These are phyloP conservation scores for Saitozyma sp. DNA, from an alignment of 768 basidiomycete species.

Conservation along the genomic window DNA sequence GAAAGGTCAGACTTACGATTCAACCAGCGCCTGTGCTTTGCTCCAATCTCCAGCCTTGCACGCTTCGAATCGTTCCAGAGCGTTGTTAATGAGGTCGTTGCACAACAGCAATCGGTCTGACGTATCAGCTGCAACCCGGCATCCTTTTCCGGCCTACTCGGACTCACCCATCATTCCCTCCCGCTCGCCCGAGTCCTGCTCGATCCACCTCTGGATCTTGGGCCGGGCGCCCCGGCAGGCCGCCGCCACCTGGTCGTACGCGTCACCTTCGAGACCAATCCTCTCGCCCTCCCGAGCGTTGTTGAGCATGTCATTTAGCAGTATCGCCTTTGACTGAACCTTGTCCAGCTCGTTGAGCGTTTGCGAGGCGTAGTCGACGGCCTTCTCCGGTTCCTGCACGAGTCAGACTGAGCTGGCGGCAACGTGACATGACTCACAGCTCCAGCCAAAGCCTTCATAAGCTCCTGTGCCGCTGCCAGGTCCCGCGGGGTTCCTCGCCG, in stretches of 20 bases:
- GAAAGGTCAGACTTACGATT: constrained; percentile 56
- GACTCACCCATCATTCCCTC: constrained; percentile 81
- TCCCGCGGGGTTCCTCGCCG: constrained; percentile 93
- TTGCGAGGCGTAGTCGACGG: constrained; percentile 89
- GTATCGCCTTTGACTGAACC: constrained; percentile 87
- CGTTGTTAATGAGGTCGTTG: constrained; percentile 96
- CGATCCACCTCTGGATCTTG: constrained; percentile 97
- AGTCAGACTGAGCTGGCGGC: constrained; percentile 5
- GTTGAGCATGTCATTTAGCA: constrained; percentile 96
- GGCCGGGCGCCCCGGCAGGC: constrained; percentile 80
- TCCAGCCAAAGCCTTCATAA: constrained; percentile 93
- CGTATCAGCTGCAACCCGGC: neutral
- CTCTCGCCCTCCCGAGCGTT: constrained; percentile 81
- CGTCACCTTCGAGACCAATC: constrained; percentile 79
- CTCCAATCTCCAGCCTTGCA: constrained; percentile 88
- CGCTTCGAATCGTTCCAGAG: constrained; percentile 83
- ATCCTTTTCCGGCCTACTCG: constrained; percentile 1
- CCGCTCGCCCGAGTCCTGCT: constrained; percentile 58
- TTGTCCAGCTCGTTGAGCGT: constrained; percentile 87
- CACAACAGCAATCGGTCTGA: constrained; percentile 89
- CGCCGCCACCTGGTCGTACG: constrained; percentile 90
- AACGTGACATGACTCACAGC: constrained; percentile 57
- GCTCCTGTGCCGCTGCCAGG: constrained; percentile 89
- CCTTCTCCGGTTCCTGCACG: constrained; percentile 75
- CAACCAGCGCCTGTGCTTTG: constrained; percentile 53